Conservation (phyloP, 768 basidiomycete species). For the Suillus clintonianus region DNA sequence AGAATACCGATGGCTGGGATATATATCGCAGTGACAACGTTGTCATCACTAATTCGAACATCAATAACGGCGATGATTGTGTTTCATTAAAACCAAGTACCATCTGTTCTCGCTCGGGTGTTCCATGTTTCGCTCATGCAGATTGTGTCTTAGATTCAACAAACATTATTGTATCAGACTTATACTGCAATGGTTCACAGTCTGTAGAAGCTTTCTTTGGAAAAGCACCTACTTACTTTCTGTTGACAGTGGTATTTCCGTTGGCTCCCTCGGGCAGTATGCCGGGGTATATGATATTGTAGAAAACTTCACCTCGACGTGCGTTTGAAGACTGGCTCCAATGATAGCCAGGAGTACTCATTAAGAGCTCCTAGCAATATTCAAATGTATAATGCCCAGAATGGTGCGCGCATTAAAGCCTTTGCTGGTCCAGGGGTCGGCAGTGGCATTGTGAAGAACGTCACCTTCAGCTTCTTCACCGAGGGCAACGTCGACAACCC, state of each 20-base stretch:
- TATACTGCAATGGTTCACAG: slow-evolving; percentile 63
- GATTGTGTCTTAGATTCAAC: slow-evolving; percentile 41
- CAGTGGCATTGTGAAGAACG: slow-evolving; percentile 32
- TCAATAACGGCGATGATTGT: slow-evolving; percentile 60
- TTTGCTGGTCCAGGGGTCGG: slow-evolving; percentile 48
- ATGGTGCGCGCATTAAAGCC: slow-evolving; percentile 55
- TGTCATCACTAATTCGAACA: slow-evolving; percentile 48
- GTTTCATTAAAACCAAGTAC: slow-evolving; percentile 60
- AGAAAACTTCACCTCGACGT: slow-evolving; percentile 35
- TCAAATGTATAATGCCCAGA: slow-evolving; percentile 46
- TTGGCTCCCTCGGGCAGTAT: slow-evolving; percentile 51
- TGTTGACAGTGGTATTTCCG: slow-evolving; percentile 47
- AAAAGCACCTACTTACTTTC: neutral
- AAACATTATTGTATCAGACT: slow-evolving; percentile 55
- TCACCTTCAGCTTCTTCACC: slow-evolving; percentile 26
- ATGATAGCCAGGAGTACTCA: neutral
- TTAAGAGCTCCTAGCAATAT: slow-evolving; percentile 34
- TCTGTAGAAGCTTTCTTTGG: slow-evolving; percentile 14
- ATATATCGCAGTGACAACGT: slow-evolving; percentile 58
- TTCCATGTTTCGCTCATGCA: neutral
- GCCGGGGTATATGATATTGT: slow-evolving; percentile 44
- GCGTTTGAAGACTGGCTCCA: neutral
- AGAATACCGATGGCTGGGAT: slow-evolving; percentile 67
- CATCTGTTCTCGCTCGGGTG: neutral
- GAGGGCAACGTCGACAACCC: slow-evolving; percentile 44